Evolutionary conservation across 208 protist species (phyloP), one percentile per base, ranked within the genome.

Genomic region (Pavlovales sp.): DNA sequence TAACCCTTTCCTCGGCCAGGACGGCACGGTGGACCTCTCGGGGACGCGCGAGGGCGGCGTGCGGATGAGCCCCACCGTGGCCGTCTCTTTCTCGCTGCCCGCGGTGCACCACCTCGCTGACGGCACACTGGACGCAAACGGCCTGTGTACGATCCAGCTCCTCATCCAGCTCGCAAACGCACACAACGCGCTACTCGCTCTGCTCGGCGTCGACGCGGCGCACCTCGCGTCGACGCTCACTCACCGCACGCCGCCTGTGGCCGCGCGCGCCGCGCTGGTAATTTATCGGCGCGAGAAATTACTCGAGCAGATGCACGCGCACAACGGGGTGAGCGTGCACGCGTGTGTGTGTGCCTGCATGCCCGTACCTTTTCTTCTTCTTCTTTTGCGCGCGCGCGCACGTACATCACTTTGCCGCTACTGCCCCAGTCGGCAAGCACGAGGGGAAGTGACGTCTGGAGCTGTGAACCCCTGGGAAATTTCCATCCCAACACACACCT

Each of bases 71-170:
- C 42, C 79, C 5, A 5, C 38, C 1, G 32, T 67, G 0, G 28
- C 79, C 0, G 79, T 84, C 11, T 1, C 37, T n/a, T 84, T 71
- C 42, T 84, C 79, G 79, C 79, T 84, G 32, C 79, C 79, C 40
- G 20, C 42, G 2, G 37, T 67, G 42, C 57, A 71, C 57, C 22
- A 71, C 26, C 0, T 39, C 0, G 78, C 79, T 10, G 79, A 42
- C 57, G 57, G 57, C 79, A 42, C 7, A 4, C 7, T 46, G 32
- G 79, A 84, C n/a, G 79, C 79, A 5, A 1, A n/a, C 11, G 79
- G 79, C 36, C 79, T 84, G 42, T 66, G 42, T 32, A 84, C 79
- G 34, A 10, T 84, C 30, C 79, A 84, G 79, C 42, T 84, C 42
- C 37, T 34, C 79, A 41, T 5, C 32, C 4, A 10, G 7, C 79